These are phyloP conservation scores for Dendrothele bispora DNA, from an alignment of 768 basidiomycete genomes.

Conservation along the genomic window DNA sequence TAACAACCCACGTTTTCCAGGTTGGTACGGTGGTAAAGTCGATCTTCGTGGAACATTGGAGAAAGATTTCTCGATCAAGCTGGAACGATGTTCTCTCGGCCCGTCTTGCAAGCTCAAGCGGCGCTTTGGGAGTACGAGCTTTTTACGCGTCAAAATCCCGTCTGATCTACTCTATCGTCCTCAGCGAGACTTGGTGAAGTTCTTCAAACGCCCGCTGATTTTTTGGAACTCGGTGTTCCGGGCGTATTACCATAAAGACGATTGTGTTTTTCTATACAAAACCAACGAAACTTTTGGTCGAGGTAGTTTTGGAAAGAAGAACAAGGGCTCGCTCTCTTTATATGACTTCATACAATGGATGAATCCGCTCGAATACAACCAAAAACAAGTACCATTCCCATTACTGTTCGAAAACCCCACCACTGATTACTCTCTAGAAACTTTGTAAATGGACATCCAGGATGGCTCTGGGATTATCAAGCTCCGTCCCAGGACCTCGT, in stretches of 20 bases:
- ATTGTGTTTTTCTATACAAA: constrained; percentile 51
- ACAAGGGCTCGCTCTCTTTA: constrained; percentile 26
- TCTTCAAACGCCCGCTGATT: constrained; percentile 50
- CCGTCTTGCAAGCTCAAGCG: constrained; percentile 58
- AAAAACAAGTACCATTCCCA: constrained; percentile 43
- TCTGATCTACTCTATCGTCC: constrained; percentile 29
- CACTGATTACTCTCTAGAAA: constrained; percentile 32
- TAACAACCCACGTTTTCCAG: constrained; percentile 30
- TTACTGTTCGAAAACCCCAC: not conserved
- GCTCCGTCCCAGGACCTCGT: constrained; percentile 55
- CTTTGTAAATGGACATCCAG: constrained; percentile 69
- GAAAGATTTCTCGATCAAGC: constrained; percentile 33
- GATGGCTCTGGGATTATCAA: constrained; percentile 61
- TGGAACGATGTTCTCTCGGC: constrained; percentile 51
- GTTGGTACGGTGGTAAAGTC: constrained; percentile 65
- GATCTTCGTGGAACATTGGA: constrained; percentile 44
- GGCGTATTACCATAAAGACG: constrained; percentile 62
- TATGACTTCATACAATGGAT: constrained; percentile 53
- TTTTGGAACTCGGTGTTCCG: constrained; percentile 56
- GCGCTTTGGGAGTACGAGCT: constrained; percentile 60
- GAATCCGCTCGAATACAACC: constrained; percentile 49
- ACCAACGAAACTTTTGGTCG: constrained; percentile 46
- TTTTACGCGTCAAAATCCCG: constrained; percentile 52
- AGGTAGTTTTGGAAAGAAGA: constrained; percentile 10
- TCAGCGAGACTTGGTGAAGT: constrained; percentile 33